Evolutionary conservation across 345 rosid species (phyloP).

Genomic region (Acer negundo): DNA sequence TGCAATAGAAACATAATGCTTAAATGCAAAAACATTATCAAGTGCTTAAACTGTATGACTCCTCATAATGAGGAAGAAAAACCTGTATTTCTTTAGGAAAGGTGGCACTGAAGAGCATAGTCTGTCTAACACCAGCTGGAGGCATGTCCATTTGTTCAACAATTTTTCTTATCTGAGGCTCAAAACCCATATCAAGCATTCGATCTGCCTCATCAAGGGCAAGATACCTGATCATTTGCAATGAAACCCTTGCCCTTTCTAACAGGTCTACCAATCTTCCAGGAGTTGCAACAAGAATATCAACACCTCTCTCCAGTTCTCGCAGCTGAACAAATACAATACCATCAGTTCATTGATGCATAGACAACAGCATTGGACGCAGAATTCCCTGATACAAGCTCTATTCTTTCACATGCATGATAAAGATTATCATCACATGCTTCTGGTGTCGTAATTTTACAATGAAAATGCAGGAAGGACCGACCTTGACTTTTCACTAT

Average conservation of each 20-base stretch:
- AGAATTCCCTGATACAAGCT: not conserved
- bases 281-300: conserved; percentile 98
- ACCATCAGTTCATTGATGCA: not conserved
- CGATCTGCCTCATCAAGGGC: conserved; percentile 99
- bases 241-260: conserved; percentile 94
- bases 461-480: not conserved
- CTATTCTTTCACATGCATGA: not conserved
- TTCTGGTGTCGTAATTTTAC: not conserved
- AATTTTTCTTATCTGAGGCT: conserved; percentile 96
- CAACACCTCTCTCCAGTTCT: conserved; percentile 95
- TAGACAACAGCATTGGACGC: not conserved
- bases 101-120: conserved; percentile 96
- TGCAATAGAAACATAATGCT: not conserved
- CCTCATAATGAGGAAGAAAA: conserved; percentile 7
- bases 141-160: conserved; percentile 99
- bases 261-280: conserved; percentile 94
- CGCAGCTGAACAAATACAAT: conserved; percentile 61
- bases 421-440: not conserved
- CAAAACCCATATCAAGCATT: conserved; percentile 99
- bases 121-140: conserved; percentile 79
- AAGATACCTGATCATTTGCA: conserved; percentile 85
- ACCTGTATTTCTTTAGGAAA: conserved; percentile 99
- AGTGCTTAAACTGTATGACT: not conserved
- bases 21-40: not conserved
- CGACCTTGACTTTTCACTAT: not conserved